Evolutionary conservation across 108 stramenopile genomes (phyloP), one percentile per base, ranked within the genome.

Genomic region (Fragilaria crotonensis): DNA sequence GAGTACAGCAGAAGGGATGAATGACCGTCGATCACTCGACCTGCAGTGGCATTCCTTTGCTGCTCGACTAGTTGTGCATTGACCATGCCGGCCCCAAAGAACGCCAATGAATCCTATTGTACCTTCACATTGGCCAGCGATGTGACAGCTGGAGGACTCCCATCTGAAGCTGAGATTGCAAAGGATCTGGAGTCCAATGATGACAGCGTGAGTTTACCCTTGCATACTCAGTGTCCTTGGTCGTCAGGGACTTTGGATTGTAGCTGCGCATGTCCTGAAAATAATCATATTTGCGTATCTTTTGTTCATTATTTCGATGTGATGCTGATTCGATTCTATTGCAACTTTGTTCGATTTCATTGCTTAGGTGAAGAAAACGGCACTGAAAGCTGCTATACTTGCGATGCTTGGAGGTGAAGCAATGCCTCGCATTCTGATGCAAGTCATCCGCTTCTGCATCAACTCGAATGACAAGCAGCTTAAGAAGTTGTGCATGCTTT

Each of bases 361-460:
- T n/a, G n/a, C n/a, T 23, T 51, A 94, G 85, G 80, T 91, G 33
- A 96, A 97, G 66, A 78, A 92, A 50, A 79, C 74, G 52, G 97
- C 95, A 36, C 73, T 98, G 54, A 98, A 98, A 67, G 90, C 96
- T 31, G 95, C 98, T 69, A 98, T 98, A 48, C 81, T 97, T 85
- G 87, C 95, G 66, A 89, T 98, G 93, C 86, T 98, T 5, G 90
- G 93, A 9, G 97, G 96, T 17, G 98, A 98, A 66, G 71, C 90
- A 45, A 90, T 98, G 91, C 97, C 97, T 18, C 84, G 91, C 53
- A 95, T 96, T 66, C 71, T 98, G 26, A 98, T 99, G 95, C 95
- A 96, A 67, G 97, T 97, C 29, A 97, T 98, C 52, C 95, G 97
- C 22, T 97, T 95, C 78, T 98, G 97, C 78, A 95, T 97, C 72